Evolutionary conservation across 2,329 filamentous ascomycete species (phyloP).

Genomic region (Alternaria arborescens): DNA sequence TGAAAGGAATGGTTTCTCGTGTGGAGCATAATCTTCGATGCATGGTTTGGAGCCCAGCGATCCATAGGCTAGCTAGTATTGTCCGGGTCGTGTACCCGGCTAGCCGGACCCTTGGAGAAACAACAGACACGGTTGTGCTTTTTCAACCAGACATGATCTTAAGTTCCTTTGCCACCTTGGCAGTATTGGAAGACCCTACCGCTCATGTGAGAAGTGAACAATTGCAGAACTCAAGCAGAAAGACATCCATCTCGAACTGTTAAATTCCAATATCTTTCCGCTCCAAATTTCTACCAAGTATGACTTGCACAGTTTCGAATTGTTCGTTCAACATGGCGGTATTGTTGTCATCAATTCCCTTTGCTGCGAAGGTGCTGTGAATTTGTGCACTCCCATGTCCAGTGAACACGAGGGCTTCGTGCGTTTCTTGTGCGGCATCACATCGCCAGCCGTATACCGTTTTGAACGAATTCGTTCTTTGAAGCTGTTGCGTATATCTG

Average conservation of each 20-base stretch:
- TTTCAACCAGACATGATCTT: too few species aligned
- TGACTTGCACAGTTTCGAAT: slow-evolving; percentile 25
- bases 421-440: slow-evolving; percentile 30
- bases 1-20: neutral
- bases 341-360: slow-evolving; percentile 11
- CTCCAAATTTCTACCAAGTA: slow-evolving; percentile 34
- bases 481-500: slow-evolving; percentile 25
- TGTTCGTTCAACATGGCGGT: slow-evolving; percentile 12
- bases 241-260: neutral
- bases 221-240: neutral
- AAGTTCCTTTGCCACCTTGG: neutral
- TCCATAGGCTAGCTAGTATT: neutral
- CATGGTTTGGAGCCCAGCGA: neutral
- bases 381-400: slow-evolving; percentile 30
- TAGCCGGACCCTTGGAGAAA: neutral
- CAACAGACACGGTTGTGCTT: neutral
- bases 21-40: neutral
- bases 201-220: neutral
- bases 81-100: slow-evolving; percentile 3
- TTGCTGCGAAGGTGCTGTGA: slow-evolving; percentile 23
- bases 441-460: slow-evolving; percentile 37
- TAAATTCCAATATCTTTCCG: slow-evolving; percentile 7
- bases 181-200: neutral
- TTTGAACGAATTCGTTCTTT: slow-evolving; percentile 23
- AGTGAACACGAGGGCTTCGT: slow-evolving; percentile 36